These are phyloP conservation scores for Eucalyptus dawsonii DNA, from an alignment of 345 rosid genomes.

Conservation along the genomic window DNA sequence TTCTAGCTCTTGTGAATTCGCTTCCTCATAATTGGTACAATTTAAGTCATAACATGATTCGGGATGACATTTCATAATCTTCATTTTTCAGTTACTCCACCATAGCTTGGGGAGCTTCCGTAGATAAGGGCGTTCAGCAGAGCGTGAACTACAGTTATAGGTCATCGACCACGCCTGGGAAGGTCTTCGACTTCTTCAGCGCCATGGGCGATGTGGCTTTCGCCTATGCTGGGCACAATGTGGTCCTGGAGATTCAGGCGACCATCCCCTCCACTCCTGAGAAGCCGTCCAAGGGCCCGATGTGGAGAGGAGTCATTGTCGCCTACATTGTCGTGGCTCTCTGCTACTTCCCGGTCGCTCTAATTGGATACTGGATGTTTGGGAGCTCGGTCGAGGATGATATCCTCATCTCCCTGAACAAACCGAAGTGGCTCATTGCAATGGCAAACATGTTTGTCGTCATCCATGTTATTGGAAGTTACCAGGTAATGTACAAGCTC, in stretches of 20 bases:
- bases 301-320: conserved; percentile 72
- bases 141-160: conserved; percentile 38
- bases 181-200: conserved; percentile 47
- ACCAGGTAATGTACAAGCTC: conserved; percentile 26
- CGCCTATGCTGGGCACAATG: conserved; percentile 78
- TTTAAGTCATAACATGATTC: no score
- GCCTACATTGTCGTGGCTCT: conserved; percentile 65
- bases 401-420: conserved; percentile 46
- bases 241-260: conserved; percentile 81
- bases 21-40: no score
- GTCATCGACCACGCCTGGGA: conserved; percentile 22
- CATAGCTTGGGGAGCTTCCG: conserved; percentile 65
- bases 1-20: no score
- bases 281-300: conserved; percentile 76
- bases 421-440: conserved; percentile 61
- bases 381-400: conserved; percentile 52
- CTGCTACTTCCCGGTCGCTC: conserved; percentile 79
- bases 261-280: conserved; percentile 85
- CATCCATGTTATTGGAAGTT: conserved; percentile 68
- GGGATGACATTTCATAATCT: not conserved
- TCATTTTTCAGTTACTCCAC: conserved; percentile 56
- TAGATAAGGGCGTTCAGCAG: conserved; percentile 36
- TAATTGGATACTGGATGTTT: conserved; percentile 46
- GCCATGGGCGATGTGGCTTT: conserved; percentile 80
- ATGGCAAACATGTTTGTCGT: conserved; percentile 61